Percentiles rank a stretch among this genome's conserved stretches.
Conservation (phyloP, 345 rosid species). For the Raphanus sativus region DNA sequence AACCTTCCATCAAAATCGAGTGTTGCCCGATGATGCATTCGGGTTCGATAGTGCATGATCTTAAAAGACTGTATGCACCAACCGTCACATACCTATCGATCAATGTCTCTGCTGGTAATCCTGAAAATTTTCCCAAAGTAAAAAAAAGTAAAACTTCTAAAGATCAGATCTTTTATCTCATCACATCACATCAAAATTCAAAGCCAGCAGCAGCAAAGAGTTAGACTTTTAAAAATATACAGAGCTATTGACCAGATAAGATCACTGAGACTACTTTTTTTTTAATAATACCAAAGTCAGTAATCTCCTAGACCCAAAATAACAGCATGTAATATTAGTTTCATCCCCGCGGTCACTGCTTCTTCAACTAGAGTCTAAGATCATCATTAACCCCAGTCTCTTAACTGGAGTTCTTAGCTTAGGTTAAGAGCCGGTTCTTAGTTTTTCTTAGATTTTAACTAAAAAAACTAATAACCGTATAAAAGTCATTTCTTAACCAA, state of each 20-base stretch:
- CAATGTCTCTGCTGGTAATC: slow-evolving; percentile 86
- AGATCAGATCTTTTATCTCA: not conserved
- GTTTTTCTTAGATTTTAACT: too few species aligned
- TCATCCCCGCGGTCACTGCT: too few species aligned
- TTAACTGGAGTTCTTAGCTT: too few species aligned
- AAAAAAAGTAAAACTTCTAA: not conserved
- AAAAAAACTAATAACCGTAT: too few species aligned
- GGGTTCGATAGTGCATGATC: slow-evolving; percentile 95
- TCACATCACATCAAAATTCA: not conserved
- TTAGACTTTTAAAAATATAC: not conserved
- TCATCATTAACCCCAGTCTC: too few species aligned
- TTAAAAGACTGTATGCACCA: slow-evolving; percentile 80
- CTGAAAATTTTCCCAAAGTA: slow-evolving; percentile 42
- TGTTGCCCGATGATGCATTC: slow-evolving; percentile 98
- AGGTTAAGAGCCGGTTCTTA: too few species aligned
- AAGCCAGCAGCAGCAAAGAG: not conserved
- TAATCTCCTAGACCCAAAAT: too few species aligned
- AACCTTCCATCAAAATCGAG: slow-evolving; percentile 98
- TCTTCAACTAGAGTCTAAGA: not conserved
- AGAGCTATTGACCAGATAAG: not conserved
- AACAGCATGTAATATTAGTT: too few species aligned
- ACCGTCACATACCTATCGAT: slow-evolving; percentile 89
- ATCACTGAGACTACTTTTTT: too few species aligned
- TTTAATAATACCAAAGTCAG: too few species aligned
- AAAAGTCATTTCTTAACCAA: too few species aligned